Evolutionary conservation across 2,329 filamentous ascomycete genomes (phyloP).

Genomic region (Pseudocercospora musae): DNA sequence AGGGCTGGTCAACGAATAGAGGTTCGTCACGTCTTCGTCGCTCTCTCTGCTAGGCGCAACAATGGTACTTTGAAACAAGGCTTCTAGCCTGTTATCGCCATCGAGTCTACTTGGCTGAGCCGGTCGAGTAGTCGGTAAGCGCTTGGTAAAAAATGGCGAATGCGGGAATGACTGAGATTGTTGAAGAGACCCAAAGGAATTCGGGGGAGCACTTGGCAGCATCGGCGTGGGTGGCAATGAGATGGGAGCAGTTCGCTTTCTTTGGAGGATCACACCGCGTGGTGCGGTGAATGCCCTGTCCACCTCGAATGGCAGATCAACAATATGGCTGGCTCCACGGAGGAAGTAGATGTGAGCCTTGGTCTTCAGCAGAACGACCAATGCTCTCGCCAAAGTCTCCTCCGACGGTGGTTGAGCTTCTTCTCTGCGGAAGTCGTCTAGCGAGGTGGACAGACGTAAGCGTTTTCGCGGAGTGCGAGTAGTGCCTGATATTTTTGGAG

Average conservation of each 20-base stretch:
- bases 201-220: slow-evolving; percentile 63
- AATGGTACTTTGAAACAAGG: slow-evolving; percentile 29
- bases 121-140: slow-evolving; percentile 21
- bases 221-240: slow-evolving; percentile 36
- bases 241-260: slow-evolving; percentile 61
- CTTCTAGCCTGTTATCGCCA: slow-evolving; percentile 26
- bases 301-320: slow-evolving; percentile 93
- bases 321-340: slow-evolving; percentile 78
- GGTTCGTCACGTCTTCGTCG: slow-evolving; percentile 61
- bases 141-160: slow-evolving; percentile 33
- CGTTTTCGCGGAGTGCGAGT: slow-evolving; percentile 7
- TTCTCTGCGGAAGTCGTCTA: slow-evolving; percentile 2
- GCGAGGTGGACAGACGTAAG: not conserved
- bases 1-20: slow-evolving; percentile 83
- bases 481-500: slow-evolving; percentile 1
- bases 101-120: slow-evolving; percentile 26
- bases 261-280: slow-evolving; percentile 79
- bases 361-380: slow-evolving; percentile 88
- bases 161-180: slow-evolving; percentile 33
- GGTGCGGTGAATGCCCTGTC: slow-evolving; percentile 81
- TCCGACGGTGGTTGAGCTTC: not conserved
- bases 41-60: slow-evolving; percentile 11
- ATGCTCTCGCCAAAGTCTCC: slow-evolving; percentile 45
- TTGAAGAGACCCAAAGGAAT: slow-evolving; percentile 70
- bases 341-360: slow-evolving; percentile 94